Percentiles rank a stretch among this genome's conserved stretches.
Evolutionary conservation across 495 filamentous ascomycete species (phyloP).

Genomic region (Apodospora peruviana): DNA sequence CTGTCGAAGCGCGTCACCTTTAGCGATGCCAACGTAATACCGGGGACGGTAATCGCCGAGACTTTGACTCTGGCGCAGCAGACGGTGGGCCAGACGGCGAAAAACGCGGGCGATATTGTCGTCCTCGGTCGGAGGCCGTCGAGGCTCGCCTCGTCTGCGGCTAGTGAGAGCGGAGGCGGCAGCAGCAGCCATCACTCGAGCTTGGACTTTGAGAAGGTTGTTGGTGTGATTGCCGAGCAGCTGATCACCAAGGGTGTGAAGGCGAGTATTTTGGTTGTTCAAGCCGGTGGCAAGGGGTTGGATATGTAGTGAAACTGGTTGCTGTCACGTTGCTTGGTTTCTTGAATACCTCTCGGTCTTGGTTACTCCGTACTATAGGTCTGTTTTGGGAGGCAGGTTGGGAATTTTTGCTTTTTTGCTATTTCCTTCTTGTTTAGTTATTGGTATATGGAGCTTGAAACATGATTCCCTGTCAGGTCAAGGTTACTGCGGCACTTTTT

Average conservation of each 20-base stretch:
- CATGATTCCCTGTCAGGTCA: too few relatives aligned
- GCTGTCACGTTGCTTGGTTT: not conserved
- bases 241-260: conserved; percentile 55
- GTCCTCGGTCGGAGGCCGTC: conserved; percentile 60
- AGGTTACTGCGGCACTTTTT: too few relatives aligned
- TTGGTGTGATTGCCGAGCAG: conserved; percentile 65
- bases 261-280: conserved; percentile 74
- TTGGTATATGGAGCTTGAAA: too few relatives aligned
- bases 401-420: too few relatives aligned
- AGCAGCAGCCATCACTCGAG: not conserved
- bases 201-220: conserved; percentile 48
- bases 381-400: not conserved
- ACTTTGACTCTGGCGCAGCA: conserved; percentile 43
- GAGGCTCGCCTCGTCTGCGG: conserved; percentile 20
- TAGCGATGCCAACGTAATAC: conserved; percentile 25
- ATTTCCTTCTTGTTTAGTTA: too few relatives aligned
- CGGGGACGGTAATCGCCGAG: conserved; percentile 16
- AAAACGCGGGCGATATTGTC: conserved; percentile 74
- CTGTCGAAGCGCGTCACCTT: conserved; percentile 60
- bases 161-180: not conserved
- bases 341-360: too few relatives aligned
- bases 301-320: conserved; percentile 6
- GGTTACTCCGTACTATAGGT: too few relatives aligned
- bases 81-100: conserved; percentile 54
- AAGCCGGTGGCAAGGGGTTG: conserved; percentile 46